A percentile compares a stretch with the other conserved stretches of the same genome.
Conservation (phyloP, 2,329 filamentous ascomycete genomes). For the Fusarium falciforme region DNA sequence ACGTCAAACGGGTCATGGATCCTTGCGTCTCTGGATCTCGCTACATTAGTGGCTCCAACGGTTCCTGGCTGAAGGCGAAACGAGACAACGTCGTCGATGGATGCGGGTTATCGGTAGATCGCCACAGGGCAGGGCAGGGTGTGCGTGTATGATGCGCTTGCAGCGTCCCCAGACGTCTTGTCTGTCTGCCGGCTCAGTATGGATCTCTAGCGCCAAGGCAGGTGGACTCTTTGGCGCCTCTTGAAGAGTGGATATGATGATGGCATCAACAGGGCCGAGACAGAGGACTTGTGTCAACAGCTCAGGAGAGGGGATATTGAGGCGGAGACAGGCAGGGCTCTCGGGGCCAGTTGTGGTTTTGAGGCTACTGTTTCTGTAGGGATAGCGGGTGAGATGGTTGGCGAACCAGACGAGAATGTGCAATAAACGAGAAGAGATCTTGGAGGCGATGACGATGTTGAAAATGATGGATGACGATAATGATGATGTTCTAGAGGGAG, state of each 20-base stretch:
- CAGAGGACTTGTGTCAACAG: not conserved
- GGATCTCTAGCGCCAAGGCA: constrained; percentile 12
- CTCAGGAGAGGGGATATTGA: not conserved
- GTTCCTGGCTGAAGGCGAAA: constrained; percentile 25
- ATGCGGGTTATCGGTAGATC: not conserved
- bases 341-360: not conserved
- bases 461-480: not conserved
- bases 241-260: constrained; percentile 29
- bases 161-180: not conserved
- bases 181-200: not conserved
- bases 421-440: not conserved
- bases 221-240: not conserved
- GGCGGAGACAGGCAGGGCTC: constrained; percentile 17
- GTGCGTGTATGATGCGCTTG: constrained; percentile 15
- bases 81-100: constrained; percentile 1
- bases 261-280: constrained; percentile 14
- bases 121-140: constrained; percentile 15
- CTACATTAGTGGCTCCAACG: constrained; percentile 21
- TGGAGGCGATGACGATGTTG: constrained; percentile 14
- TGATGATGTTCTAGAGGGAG: constrained; percentile 8
- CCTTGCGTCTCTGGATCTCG: constrained; percentile 7
- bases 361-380: not conserved
- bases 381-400: not conserved
- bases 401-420: constrained; percentile 4
- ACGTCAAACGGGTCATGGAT: constrained; percentile 24